Percentiles rank a stretch among this genome's conserved stretches.
Conservation (phyloP, 1,284 basidiomycete genomes). For the Limonomyces culmigenus region DNA sequence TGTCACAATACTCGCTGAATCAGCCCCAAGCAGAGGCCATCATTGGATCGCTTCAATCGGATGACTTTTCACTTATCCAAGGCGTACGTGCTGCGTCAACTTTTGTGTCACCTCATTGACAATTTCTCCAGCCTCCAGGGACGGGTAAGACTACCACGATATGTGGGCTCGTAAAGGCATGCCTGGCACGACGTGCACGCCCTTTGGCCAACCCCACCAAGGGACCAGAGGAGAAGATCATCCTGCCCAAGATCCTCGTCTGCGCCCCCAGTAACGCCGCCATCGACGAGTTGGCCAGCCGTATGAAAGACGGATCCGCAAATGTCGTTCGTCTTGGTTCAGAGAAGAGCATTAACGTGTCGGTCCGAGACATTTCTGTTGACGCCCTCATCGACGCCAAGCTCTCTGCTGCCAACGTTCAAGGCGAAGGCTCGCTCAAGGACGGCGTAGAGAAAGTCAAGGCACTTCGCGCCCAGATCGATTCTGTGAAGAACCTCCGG, state of each 20-base stretch:
- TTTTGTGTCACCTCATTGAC: neutral
- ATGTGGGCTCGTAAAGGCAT: conserved; percentile 81
- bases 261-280: conserved; percentile 99
- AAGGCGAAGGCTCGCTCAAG: conserved; percentile 19
- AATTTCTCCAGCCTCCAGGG: conserved; percentile 67
- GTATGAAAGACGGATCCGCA: conserved; percentile 68
- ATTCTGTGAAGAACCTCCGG: conserved; percentile 43
- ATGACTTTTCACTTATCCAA: conserved; percentile 89
- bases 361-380: conserved; percentile 77
- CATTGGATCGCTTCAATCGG: conserved; percentile 49
- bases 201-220: conserved; percentile 25
- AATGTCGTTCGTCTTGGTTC: conserved; percentile 86
- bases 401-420: conserved; percentile 32
- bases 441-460: conserved; percentile 42
- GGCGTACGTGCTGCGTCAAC: conserved; percentile 38
- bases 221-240: no score
- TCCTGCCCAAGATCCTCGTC: conserved; percentile 80
- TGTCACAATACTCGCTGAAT: conserved; percentile 68
- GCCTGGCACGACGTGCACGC: conserved; percentile 44
- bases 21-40: conserved; percentile 92
- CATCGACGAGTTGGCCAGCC: conserved; percentile 89
- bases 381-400: conserved; percentile 75
- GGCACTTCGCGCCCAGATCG: conserved; percentile 47
- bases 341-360: conserved; percentile 64
- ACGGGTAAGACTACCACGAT: conserved; percentile 99